phyloP scores from a whole-genome alignment of 345 rosid species.

The Salix dunnii region DNA sequence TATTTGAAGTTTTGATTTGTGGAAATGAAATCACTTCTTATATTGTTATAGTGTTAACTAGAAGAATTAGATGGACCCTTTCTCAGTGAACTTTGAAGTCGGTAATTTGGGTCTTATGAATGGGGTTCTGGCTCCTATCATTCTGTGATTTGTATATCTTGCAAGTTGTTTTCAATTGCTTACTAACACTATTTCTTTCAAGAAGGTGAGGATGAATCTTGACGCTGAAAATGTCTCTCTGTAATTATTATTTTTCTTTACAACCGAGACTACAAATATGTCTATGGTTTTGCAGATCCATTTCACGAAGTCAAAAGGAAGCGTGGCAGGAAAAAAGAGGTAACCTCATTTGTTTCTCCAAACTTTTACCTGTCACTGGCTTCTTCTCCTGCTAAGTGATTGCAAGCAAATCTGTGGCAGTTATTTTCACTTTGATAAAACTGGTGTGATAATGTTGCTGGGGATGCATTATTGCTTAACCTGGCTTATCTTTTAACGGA shows the following conservation, averaged over 20 bases:
- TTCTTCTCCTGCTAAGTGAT: neutral
- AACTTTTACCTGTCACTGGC: neutral
- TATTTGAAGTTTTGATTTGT: neutral
- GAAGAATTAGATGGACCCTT: neutral
- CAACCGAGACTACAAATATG: conserved; percentile 16
- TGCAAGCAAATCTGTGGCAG: neutral
- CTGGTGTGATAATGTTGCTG: neutral
- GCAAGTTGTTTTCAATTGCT: neutral
- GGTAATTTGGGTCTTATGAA: neutral
- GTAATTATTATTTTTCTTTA: neutral
- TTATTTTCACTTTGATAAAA: neutral
- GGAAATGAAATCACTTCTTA: neutral
- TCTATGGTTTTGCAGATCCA: conserved; percentile 53
- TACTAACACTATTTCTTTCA: neutral
- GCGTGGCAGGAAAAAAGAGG: conserved; percentile 83
- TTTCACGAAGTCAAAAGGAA: conserved; percentile 85
- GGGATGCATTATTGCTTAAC: neutral
- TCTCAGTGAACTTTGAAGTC: neutral
- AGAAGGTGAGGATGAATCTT: neutral
- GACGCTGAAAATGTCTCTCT: neutral
- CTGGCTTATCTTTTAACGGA: neutral
- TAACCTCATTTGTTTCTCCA: conserved; percentile 10
- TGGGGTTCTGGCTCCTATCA: neutral
- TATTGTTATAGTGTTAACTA: neutral
- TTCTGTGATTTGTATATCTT: neutral